These are phyloP conservation scores for Stachybotrys chartarum DNA, from an alignment of 2,329 filamentous ascomycete genomes.

Conservation along the genomic window DNA sequence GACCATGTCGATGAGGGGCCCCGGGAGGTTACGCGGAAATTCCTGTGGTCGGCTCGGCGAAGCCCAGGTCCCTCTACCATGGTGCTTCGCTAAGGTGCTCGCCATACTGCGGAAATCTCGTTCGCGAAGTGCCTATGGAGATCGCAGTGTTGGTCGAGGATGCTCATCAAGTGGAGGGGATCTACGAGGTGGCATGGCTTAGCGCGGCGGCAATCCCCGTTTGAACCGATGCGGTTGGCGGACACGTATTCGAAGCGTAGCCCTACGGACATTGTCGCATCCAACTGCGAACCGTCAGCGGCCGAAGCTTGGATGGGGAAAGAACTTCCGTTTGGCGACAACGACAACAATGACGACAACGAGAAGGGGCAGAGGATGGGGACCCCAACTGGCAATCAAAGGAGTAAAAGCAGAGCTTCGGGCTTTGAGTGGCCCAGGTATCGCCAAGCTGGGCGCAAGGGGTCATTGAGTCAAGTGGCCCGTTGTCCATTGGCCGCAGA, in stretches of 20 bases:
- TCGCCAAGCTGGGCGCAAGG: neutral
- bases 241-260: neutral
- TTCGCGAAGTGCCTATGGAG: neutral
- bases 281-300: too few relatives aligned
- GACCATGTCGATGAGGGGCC: too few relatives aligned
- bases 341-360: too few relatives aligned
- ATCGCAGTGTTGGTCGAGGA: neutral
- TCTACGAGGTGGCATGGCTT: neutral
- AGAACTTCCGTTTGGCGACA: neutral
- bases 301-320: neutral
- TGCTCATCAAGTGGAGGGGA: neutral
- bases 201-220: neutral
- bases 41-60: neutral
- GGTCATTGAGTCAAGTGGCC: too few relatives aligned
- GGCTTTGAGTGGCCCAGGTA: neutral
- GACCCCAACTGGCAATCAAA: neutral
- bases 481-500: neutral
- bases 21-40: neutral
- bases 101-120: neutral
- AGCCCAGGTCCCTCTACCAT: neutral
- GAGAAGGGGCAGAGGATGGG: too few relatives aligned
- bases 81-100: neutral
- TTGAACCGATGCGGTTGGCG: neutral
- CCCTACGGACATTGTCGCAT: neutral
- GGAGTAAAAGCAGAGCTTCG: neutral